Percentiles rank a stretch among this genome's conserved stretches.
Conservation (phyloP, 495 filamentous ascomycete species). For the Trichoderma gamsii region DNA sequence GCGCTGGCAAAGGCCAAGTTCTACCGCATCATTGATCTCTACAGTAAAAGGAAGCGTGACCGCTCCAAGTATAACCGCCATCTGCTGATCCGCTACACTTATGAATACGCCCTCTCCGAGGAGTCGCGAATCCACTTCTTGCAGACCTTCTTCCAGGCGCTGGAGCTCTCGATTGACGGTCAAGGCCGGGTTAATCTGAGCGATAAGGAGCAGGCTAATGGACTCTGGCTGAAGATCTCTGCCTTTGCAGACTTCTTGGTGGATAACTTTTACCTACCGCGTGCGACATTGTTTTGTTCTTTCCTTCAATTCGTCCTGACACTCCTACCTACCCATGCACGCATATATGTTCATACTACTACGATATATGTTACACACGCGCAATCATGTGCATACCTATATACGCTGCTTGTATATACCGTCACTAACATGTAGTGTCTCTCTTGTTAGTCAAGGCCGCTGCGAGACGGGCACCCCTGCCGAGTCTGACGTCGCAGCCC, state of each 20-base stretch:
- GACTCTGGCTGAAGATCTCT: conserved; percentile 18
- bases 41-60: too few species aligned
- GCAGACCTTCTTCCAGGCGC: conserved; percentile 23
- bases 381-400: too few species aligned
- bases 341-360: too few species aligned
- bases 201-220: conserved; percentile 12
- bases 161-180: conserved; percentile 21
- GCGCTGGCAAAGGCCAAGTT: too few species aligned
- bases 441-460: neutral
- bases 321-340: too few species aligned
- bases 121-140: conserved; percentile 25
- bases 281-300: conserved; percentile 16
- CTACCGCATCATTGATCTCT: too few species aligned
- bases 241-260: conserved; percentile 27
- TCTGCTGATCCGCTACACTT: conserved; percentile 25
- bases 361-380: too few species aligned
- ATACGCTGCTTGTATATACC: too few species aligned
- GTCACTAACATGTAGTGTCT: too few species aligned
- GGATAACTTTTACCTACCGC: conserved; percentile 27
- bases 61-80: conserved; percentile 20
- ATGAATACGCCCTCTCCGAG: conserved; percentile 26
- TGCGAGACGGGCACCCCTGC: neutral
- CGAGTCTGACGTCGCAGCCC: neutral
- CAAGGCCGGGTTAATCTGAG: conserved; percentile 21
- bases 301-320: too few species aligned